phyloP scores from a whole-genome alignment of 2,329 filamentous ascomycete species.

The Arthrobotrys sinensis region DNA sequence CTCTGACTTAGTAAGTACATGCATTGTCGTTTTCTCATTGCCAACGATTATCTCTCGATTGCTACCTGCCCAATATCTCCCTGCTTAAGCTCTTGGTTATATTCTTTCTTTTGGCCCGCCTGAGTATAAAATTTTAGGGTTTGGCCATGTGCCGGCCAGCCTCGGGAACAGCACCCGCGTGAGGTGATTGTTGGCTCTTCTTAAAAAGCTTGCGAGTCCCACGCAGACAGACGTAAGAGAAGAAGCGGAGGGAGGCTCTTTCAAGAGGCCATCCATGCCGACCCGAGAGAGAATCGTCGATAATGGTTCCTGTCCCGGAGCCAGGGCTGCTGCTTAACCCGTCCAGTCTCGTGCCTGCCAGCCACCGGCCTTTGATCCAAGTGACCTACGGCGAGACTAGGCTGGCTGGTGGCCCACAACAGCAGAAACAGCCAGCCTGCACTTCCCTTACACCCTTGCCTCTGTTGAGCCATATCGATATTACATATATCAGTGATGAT shows the following conservation, averaged over 20 bases:
- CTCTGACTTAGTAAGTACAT: slow-evolving; percentile 18
- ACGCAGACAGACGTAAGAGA: slow-evolving; percentile 4
- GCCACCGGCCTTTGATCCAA: slow-evolving; percentile 23
- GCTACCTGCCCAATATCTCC: slow-evolving; percentile 23
- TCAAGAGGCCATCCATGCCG: background rate
- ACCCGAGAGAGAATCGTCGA: slow-evolving; percentile 9
- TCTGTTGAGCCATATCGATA: background rate
- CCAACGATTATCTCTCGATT: too few relatives aligned
- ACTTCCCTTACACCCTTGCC: slow-evolving; percentile 26
- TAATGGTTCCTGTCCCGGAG: slow-evolving; percentile 16
- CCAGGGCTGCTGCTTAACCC: slow-evolving; percentile 9
- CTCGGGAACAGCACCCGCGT: slow-evolving; percentile 22
- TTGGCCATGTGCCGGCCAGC: slow-evolving; percentile 18
- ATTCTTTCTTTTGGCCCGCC: too few relatives aligned
- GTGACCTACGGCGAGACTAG: slow-evolving; percentile 14
- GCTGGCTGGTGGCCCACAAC: slow-evolving; percentile 20
- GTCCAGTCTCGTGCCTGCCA: slow-evolving; percentile 27
- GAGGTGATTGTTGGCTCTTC: slow-evolving; percentile 27
- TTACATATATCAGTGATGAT: background rate
- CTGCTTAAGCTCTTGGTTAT: slow-evolving; percentile 15
- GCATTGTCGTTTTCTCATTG: slow-evolving; percentile 21
- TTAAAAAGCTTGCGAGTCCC: slow-evolving; percentile 3
- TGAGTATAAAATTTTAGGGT: slow-evolving; percentile 24
- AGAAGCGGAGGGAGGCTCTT: slow-evolving; percentile 7
- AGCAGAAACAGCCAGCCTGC: slow-evolving; percentile 9